Base-by-base conservation (phyloP, 108 stramenopile species). In the Schizochytrium sp. region DNA sequence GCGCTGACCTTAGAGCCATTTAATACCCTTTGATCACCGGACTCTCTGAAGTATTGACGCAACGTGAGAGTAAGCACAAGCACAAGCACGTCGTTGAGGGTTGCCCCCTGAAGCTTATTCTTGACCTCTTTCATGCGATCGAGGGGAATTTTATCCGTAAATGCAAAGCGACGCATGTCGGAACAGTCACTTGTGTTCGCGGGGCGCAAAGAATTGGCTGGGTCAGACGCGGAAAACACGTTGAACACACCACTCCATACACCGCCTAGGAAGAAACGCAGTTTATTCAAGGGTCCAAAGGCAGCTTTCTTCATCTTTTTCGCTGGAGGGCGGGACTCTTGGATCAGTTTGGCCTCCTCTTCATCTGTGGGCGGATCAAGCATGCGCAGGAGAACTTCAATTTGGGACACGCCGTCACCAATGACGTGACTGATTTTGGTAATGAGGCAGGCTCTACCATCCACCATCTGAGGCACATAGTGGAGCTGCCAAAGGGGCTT, bases 381-480 rank as follows among this genome's bases (percentile, higher is more conserved):
- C 47, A 83, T 49, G 76, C 76, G 76, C 76, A 83, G 19, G 47
- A 83, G 76, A 0, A 83, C 76, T 53, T 83, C 76, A 10, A 83
- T 83, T 28, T 83, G 76, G 5, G 76, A 49, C 50, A 83, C 28
- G 2, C 76, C 76, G 76, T 83, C 76, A 53, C 76, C 76, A 3
- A 83, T 83, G 47, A 40, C 53, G 28, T 83, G 76, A 40, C 76
- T 83, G 28, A 83, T 83, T 10, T 83, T 83, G 76, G 76, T 83
- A 28, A 83, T 83, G 76, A 83, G 76, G n/a, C 76, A 83, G 15
- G 76, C 47, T 47, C 76, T n/a, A 53, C 76, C 76, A 42, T 83
- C 76, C 7, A 55, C 76, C 45, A 83, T 10, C 45, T 5, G 8
- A 12, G 76, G 76, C 12, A 83, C 53, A 42, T 83, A 83, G 5